Evolutionary conservation across 129 eudicot species (phyloP).

Genomic region (Logfia minima): DNA sequence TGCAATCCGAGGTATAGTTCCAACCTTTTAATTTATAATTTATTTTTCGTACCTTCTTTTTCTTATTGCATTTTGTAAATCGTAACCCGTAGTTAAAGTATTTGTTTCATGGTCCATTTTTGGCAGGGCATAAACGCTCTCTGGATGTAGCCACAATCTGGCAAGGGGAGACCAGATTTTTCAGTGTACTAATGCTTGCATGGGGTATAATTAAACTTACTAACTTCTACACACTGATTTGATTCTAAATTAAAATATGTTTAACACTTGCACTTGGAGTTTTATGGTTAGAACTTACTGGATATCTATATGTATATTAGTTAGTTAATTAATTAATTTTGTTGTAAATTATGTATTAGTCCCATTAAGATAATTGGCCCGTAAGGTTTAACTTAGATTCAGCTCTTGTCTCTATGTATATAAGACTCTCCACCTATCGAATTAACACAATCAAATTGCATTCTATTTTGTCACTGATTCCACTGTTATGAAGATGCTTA

Average conservation of each 20-base stretch:
- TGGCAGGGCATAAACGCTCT: conserved; percentile 73
- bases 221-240: not conserved
- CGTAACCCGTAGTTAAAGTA: not conserved
- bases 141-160: conserved; percentile 83
- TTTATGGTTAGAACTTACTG: conserved; percentile 4
- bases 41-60: not conserved
- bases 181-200: conserved; percentile 88
- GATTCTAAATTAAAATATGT: not conserved
- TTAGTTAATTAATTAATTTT: not conserved
- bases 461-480: not conserved
- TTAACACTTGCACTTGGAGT: not conserved
- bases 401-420: no score
- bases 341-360: no score
- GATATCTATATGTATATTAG: not conserved
- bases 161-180: conserved; percentile 71
- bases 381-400: no score
- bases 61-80: conserved; percentile 19
- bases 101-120: conserved; percentile 19
- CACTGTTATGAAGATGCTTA: not conserved
- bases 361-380: no score
- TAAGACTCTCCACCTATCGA: no score
- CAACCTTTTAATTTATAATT: not conserved
- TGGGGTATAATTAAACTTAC: conserved; percentile 64
- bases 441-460: not conserved
- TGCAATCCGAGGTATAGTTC: conserved; percentile 59